Conservation (phyloP, 495 filamentous ascomycete species). For the Hyaloscypha finlandica region DNA sequence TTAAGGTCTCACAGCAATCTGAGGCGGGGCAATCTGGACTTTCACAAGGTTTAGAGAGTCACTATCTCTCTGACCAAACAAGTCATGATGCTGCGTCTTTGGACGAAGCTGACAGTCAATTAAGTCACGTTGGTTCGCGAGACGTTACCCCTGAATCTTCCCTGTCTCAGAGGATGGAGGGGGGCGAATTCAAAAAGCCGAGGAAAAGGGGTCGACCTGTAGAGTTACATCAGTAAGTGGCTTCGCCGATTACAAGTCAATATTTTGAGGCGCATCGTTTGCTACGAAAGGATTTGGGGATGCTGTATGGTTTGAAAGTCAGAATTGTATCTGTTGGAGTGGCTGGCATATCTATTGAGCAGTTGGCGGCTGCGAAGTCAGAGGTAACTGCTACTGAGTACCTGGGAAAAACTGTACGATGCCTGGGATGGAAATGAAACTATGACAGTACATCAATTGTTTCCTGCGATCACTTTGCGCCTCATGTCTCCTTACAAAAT, state of each 20-base stretch:
- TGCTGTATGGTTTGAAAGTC: too few species aligned
- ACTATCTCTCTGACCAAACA: slow-evolving; percentile 5
- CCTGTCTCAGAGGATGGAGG: not conserved
- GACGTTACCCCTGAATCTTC: slow-evolving; percentile 3
- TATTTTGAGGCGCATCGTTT: too few species aligned
- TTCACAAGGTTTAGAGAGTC: slow-evolving; percentile 1
- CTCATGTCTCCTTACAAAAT: slow-evolving; percentile 20
- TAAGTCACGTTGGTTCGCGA: not conserved
- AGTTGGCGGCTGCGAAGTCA: too few species aligned
- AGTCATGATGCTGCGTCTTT: slow-evolving; percentile 1
- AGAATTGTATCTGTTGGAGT: too few species aligned
- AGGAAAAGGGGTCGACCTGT: slow-evolving; percentile 2
- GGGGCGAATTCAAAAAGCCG: too few species aligned
- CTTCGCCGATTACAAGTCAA: too few species aligned
- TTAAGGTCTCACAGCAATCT: not conserved
- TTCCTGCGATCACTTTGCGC: slow-evolving; percentile 20
- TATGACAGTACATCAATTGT: slow-evolving; percentile 20
- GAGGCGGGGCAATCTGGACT: slow-evolving; percentile 1
- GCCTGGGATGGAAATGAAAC: slow-evolving; percentile 23
- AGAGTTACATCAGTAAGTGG: not conserved
- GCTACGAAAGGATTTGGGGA: too few species aligned
- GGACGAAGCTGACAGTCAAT: slow-evolving; percentile 2
- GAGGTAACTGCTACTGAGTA: slow-evolving; percentile 23
- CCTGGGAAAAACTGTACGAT: slow-evolving; percentile 23
- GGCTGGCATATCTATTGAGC: too few species aligned